These are phyloP conservation scores for Sugiyamaella pinicola DNA, from an alignment of 1,139 yeast genomes.

Conservation along the genomic window DNA sequence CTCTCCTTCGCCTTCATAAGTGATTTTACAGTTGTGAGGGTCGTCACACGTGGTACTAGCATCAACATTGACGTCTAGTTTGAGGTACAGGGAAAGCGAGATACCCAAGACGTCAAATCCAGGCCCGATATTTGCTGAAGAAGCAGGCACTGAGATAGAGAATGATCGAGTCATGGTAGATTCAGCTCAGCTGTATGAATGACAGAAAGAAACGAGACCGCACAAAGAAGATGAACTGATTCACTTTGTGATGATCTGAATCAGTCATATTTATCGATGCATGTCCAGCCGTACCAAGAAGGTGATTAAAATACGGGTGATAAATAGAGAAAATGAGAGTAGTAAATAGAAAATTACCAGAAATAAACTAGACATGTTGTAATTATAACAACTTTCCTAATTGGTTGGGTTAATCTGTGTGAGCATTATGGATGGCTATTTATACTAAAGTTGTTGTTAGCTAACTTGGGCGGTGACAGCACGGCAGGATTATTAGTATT, in stretches of 20 bases:
- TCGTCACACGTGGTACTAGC: conserved; percentile 53
- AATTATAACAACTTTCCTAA: no score
- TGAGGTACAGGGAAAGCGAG: conserved; percentile 74
- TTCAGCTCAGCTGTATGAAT: no score
- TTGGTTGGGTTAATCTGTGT: no score
- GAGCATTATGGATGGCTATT: no score
- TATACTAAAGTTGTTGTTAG: no score
- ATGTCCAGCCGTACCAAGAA: neutral
- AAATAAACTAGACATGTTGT: no score
- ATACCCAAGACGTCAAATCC: conserved; percentile 96
- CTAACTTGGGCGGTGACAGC: no score
- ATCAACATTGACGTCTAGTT: conserved; percentile 67
- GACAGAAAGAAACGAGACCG: no score
- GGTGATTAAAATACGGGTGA: neutral
- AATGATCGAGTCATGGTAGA: conserved; percentile 28
- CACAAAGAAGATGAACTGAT: neutral
- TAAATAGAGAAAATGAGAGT: neutral
- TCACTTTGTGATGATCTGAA: neutral
- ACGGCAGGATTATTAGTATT: no score
- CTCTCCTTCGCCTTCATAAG: conserved; percentile 79
- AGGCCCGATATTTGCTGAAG: conserved; percentile 97
- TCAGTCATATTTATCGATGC: conserved; percentile 4
- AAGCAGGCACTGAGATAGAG: conserved; percentile 82
- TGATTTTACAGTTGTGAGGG: conserved; percentile 66
- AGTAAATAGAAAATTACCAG: no score